These are phyloP conservation scores for Boechera stricta DNA, from an alignment of 345 rosid genomes.

Conservation along the genomic window DNA sequence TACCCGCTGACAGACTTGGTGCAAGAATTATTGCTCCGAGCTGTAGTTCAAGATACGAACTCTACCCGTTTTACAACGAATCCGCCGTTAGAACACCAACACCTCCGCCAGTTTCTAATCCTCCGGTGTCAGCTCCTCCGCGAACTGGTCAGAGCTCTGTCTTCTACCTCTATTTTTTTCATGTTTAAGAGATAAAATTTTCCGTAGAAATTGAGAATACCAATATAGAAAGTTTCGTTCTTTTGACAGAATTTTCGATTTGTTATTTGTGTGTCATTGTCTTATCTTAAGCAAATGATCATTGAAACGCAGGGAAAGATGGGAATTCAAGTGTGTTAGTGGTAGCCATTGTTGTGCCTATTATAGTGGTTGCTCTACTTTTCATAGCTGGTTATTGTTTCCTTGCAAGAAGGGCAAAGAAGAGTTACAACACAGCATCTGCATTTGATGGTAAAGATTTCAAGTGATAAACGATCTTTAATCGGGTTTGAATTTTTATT, in stretches of 20 bases:
- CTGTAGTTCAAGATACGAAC: slow-evolving; percentile 51
- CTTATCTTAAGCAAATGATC: slow-evolving; percentile 7
- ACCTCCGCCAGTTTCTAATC: slow-evolving; percentile 14
- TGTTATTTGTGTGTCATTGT: background rate
- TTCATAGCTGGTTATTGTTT: slow-evolving; percentile 46
- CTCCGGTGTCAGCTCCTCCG: slow-evolving; percentile 27
- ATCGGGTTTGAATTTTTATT: background rate
- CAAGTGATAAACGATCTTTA: background rate
- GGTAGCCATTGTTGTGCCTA: slow-evolving; percentile 49
- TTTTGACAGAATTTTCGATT: background rate
- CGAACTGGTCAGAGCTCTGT: slow-evolving; percentile 36
- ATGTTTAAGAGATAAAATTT: background rate
- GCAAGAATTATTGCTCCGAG: slow-evolving; percentile 45
- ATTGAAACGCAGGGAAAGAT: slow-evolving; percentile 45
- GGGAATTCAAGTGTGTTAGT: slow-evolving; percentile 33
- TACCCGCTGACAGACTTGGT: slow-evolving; percentile 40
- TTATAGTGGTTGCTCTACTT: slow-evolving; percentile 39
- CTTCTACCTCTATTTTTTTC: background rate
- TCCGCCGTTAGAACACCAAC: slow-evolving; percentile 14
- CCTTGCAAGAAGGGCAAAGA: slow-evolving; percentile 46
- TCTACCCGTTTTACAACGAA: slow-evolving; percentile 45
- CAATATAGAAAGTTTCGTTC: background rate
- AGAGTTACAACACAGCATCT: slow-evolving; percentile 5
- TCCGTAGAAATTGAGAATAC: background rate
- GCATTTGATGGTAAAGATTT: slow-evolving; percentile 48